These are phyloP conservation scores for Chenopodium formosanum DNA, from an alignment of 148 eudicot species.

Conservation along the genomic window DNA sequence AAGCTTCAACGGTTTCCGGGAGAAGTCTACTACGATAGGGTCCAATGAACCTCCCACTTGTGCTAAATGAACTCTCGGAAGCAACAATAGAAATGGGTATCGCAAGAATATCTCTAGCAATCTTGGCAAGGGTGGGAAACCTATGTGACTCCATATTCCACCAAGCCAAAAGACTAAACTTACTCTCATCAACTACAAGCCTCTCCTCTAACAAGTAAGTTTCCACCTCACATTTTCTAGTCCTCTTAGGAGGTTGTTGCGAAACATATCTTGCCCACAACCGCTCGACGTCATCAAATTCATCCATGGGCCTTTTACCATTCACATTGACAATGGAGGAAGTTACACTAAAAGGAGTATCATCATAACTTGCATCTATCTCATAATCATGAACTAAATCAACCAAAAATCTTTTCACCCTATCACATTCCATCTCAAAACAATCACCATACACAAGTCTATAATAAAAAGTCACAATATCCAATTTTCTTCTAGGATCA, in stretches of 20 bases:
- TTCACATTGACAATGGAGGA: not conserved
- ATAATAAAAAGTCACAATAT: slow-evolving; percentile 3
- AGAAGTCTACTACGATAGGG: too few relatives aligned
- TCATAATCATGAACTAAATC: slow-evolving; percentile 1
- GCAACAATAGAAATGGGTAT: slow-evolving; percentile 8
- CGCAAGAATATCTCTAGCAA: slow-evolving; percentile 4
- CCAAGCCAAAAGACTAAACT: slow-evolving; percentile 2
- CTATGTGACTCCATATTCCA: not conserved
- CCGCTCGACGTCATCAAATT: not conserved
- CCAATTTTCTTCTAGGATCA: too few relatives aligned
- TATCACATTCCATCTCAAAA: not conserved
- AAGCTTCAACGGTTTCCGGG: too few relatives aligned
- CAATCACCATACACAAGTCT: not conserved
- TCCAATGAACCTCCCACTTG: not conserved
- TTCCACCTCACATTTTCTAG: not conserved
- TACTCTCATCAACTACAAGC: not conserved
- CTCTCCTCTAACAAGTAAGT: not conserved
- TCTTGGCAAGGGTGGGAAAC: not conserved
- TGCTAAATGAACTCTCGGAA: slow-evolving; percentile 9
- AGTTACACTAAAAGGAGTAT: not conserved
- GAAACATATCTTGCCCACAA: not conserved
- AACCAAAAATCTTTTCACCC: not conserved
- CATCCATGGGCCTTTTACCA: not conserved
- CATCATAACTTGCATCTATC: not conserved
- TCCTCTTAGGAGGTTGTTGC: not conserved